A percentile compares a stretch with the other conserved stretches of the same genome.
Evolutionary conservation across 2,329 filamentous ascomycete genomes (phyloP).

Genomic region (Cladosporium sp.): DNA sequence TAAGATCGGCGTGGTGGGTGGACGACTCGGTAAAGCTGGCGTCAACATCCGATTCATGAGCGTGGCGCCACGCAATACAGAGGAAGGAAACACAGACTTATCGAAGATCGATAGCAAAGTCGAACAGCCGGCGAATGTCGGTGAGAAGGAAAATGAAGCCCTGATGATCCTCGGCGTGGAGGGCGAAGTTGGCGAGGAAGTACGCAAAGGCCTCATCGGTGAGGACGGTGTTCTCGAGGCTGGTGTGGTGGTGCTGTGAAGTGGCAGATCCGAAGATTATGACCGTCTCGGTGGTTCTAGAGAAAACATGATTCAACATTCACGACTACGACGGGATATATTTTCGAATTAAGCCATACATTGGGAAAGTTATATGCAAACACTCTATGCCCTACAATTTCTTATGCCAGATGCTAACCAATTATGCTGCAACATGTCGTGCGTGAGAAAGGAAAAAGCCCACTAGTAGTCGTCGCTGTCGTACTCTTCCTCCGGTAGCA

Average conservation of each 20-base stretch:
- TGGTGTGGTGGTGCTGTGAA: constrained; percentile 51
- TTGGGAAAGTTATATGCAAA: not conserved
- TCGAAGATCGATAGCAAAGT: constrained; percentile 22
- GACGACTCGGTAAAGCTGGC: constrained; percentile 65
- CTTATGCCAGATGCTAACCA: not conserved
- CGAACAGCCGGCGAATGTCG: constrained; percentile 28
- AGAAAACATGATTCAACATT: not conserved
- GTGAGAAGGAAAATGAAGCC: constrained; percentile 62
- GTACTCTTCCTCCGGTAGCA: constrained; percentile 74
- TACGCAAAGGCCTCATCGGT: constrained; percentile 52
- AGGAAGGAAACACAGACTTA: constrained; percentile 22
- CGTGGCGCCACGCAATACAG: constrained; percentile 58
- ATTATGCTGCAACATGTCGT: not conserved
- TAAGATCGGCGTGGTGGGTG: constrained; percentile 79
- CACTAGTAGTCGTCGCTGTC: constrained; percentile 66
- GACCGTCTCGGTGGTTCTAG: not conserved
- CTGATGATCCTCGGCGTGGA: constrained; percentile 81
- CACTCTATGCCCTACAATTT: not conserved
- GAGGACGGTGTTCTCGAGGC: constrained; percentile 57
- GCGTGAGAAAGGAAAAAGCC: not conserved
- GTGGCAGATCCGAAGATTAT: not conserved
- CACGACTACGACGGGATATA: not conserved
- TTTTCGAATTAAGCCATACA: not conserved
- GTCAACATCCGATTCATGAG: constrained; percentile 84
- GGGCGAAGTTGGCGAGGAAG: constrained; percentile 61